Evolutionary conservation across 2,329 filamentous ascomycete genomes (phyloP).

Genomic region (Paraphoma chrysanthemicola): DNA sequence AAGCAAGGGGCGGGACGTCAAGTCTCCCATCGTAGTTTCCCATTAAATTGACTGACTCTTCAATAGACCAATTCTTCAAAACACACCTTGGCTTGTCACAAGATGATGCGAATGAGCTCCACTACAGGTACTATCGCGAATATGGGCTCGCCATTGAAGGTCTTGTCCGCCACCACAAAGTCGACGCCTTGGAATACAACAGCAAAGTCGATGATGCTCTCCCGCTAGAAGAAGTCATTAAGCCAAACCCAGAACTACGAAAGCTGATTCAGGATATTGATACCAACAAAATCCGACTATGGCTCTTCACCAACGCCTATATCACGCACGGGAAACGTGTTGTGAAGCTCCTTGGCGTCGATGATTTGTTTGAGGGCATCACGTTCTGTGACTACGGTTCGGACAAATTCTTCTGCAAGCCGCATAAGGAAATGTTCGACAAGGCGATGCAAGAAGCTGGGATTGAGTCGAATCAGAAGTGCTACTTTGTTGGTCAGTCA

Average conservation of each 20-base stretch:
- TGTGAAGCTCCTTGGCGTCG: conserved; percentile 78
- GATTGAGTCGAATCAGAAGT: conserved; percentile 70
- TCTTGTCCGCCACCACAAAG: conserved; percentile 90
- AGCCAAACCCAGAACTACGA: conserved; percentile 76
- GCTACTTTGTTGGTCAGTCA: conserved; percentile 88
- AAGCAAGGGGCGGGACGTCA: no score
- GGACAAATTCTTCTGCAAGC: conserved; percentile 83
- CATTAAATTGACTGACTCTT: conserved; percentile 1
- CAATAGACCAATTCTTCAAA: conserved; percentile 65
- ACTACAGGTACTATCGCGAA: conserved; percentile 90
- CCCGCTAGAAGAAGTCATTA: conserved; percentile 83
- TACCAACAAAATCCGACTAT: conserved; percentile 80
- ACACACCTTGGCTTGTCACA: conserved; percentile 74
- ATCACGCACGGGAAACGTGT: conserved; percentile 86
- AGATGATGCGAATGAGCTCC: conserved; percentile 83
- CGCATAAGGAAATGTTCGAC: conserved; percentile 78
- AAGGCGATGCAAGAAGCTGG: conserved; percentile 90
- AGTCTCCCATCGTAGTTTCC: no score
- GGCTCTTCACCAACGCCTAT: conserved; percentile 98
- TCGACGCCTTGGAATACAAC: conserved; percentile 95
- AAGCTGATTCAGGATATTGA: conserved; percentile 83
- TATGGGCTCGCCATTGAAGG: conserved; percentile 98
- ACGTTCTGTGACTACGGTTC: conserved; percentile 90
- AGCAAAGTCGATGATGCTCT: conserved; percentile 92
- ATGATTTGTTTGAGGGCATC: conserved; percentile 91